A percentile compares a stretch with the other conserved stretches of the same genome.
Evolutionary conservation across 179 eudicot genomes (phyloP).

Genomic region (Silene vulgaris): DNA sequence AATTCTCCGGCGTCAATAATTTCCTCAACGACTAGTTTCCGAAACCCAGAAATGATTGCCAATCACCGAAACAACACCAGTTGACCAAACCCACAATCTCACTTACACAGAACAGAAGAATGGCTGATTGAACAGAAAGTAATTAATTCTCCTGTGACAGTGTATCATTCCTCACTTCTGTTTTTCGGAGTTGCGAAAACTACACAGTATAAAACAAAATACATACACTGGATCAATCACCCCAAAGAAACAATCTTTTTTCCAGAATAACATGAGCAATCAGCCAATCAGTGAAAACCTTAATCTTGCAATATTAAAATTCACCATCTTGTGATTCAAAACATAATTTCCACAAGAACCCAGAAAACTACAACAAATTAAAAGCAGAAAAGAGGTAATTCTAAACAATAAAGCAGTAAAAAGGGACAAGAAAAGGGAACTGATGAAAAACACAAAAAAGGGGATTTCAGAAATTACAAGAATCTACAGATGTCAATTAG

Average conservation of each 20-base stretch:
- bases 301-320: neutral
- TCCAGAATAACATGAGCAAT: neutral
- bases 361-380: constrained; percentile 19
- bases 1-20: neutral
- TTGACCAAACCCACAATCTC: constrained; percentile 11
- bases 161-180: constrained; percentile 15
- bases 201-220: constrained; percentile 10
- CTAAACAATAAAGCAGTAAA: constrained; percentile 11
- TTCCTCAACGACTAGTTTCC: constrained; percentile 5
- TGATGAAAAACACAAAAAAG: constrained; percentile 25
- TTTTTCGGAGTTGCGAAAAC: constrained; percentile 15
- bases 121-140: constrained; percentile 3
- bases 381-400: neutral
- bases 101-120: constrained; percentile 14
- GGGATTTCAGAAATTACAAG: constrained; percentile 30
- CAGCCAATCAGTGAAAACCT: constrained; percentile 17
- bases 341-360: constrained; percentile 20
- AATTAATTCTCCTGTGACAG: neutral
- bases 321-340: constrained; percentile 26
- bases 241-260: neutral
- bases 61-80: constrained; percentile 10
- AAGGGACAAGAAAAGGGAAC: constrained; percentile 27
- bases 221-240: neutral
- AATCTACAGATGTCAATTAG: constrained; percentile 5
- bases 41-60: constrained; percentile 8